Evolutionary conservation across 305 asterid genomes (phyloP).

Genomic region (Fraxinus dipetala): DNA sequence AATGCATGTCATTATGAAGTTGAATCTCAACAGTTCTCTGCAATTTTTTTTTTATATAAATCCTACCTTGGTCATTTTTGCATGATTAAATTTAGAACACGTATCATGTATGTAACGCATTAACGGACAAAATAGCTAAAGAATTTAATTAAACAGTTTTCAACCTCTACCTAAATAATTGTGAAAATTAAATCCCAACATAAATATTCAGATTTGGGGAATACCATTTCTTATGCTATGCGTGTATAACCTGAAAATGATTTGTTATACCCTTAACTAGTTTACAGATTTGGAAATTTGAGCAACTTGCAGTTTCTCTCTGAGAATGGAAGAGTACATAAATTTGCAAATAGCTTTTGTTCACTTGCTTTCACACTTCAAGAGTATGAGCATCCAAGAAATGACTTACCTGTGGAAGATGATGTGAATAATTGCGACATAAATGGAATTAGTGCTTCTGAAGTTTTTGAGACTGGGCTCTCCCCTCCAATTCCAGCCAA

Average conservation of each 20-base stretch:
- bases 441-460: slow-evolving; percentile 34
- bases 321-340: slow-evolving; percentile 96
- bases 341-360: slow-evolving; percentile 96
- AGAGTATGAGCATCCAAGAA: slow-evolving; percentile 45
- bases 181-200: not conserved
- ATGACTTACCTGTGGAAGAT: slow-evolving; percentile 33
- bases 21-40: not conserved
- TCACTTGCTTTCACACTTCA: slow-evolving; percentile 91
- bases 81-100: not conserved
- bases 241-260: slow-evolving; percentile 16
- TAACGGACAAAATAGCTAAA: slow-evolving; percentile 1
- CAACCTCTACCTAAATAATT: not conserved
- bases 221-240: slow-evolving; percentile 7
- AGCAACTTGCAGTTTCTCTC: slow-evolving; percentile 92
- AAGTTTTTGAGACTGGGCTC: slow-evolving; percentile 33
- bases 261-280: slow-evolving; percentile 57
- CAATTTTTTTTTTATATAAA: not conserved
- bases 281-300: slow-evolving; percentile 80
- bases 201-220: slow-evolving; percentile 13
- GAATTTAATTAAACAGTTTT: slow-evolving; percentile 9
- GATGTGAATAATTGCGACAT: slow-evolving; percentile 36
- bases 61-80: slow-evolving; percentile 7
- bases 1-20: not conserved
- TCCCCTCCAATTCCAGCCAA: slow-evolving; percentile 33
- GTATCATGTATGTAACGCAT: slow-evolving; percentile 1